phyloP scores from a whole-genome alignment of 2,329 filamentous ascomycete species.

The Fusarium vanettenii region DNA sequence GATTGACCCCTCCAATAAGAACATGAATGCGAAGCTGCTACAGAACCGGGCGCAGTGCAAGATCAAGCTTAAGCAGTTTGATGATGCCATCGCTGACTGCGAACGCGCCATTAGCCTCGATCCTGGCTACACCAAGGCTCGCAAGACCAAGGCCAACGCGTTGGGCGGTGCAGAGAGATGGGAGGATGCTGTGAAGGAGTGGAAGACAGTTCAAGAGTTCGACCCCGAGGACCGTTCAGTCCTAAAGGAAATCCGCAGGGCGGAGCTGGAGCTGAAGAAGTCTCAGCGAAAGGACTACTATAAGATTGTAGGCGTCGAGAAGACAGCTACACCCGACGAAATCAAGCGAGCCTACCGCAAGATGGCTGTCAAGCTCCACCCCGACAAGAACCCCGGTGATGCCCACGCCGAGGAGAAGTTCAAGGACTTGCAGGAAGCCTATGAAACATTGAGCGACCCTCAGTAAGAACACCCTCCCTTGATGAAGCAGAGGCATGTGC shows the following conservation, averaged over 20 bases:
- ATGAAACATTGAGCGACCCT: constrained; percentile 93
- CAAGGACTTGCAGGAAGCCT: constrained; percentile 98
- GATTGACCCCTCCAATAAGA: constrained; percentile 88
- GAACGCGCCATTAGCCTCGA: constrained; percentile 86
- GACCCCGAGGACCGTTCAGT: constrained; percentile 86
- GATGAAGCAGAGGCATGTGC: constrained; percentile 12
- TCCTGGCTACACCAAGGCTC: constrained; percentile 86
- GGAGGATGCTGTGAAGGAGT: constrained; percentile 91
- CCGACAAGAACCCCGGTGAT: constrained; percentile 96
- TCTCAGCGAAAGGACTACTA: constrained; percentile 98
- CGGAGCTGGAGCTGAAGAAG: constrained; percentile 97
- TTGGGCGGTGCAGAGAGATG: constrained; percentile 86
- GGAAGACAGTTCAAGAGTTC: constrained; percentile 85
- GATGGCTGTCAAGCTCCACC: constrained; percentile 92
- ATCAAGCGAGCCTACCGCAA: constrained; percentile 99
- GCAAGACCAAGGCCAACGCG: constrained; percentile 93
- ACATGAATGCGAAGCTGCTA: constrained; percentile 93
- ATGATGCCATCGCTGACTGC: constrained; percentile 85
- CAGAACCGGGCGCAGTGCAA: constrained; percentile 92
- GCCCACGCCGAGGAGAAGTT: constrained; percentile 88
- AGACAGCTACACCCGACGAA: constrained; percentile 83
- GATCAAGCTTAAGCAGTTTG: constrained; percentile 85
- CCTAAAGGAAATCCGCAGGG: constrained; percentile 85
- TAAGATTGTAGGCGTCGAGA: constrained; percentile 91
- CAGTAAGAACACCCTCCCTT: constrained; percentile 71